A percentile compares a stretch with the other conserved stretches of the same genome.
Evolutionary conservation across 805 yeast species (phyloP).

Genomic region (Lipomyces oligophaga): DNA sequence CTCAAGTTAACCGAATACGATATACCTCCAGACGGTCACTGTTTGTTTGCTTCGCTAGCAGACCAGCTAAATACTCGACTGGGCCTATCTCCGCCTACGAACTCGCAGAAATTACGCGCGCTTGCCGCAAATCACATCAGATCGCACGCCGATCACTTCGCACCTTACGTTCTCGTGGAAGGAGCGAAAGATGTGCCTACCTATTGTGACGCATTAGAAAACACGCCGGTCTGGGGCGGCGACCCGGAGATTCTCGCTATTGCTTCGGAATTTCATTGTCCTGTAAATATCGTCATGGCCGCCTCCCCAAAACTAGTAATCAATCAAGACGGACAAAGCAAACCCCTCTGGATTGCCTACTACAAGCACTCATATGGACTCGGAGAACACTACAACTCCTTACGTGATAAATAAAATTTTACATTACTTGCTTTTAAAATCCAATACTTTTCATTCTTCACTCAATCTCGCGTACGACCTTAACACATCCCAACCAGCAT

Average conservation of each 20-base stretch:
- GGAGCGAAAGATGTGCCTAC: slow-evolving; percentile 58
- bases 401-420: slow-evolving; percentile 12
- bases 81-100: slow-evolving; percentile 31
- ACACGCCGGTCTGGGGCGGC: slow-evolving; percentile 95
- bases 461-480: not conserved
- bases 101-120: slow-evolving; percentile 55
- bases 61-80: slow-evolving; percentile 69
- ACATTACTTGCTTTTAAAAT: too few species aligned
- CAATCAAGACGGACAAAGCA: slow-evolving; percentile 52
- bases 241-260: slow-evolving; percentile 87
- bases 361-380: slow-evolving; percentile 82
- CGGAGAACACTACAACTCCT: slow-evolving; percentile 93
- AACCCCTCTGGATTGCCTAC: slow-evolving; percentile 63
- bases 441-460: not conserved
- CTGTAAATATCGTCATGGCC: slow-evolving; percentile 72
- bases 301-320: slow-evolving; percentile 65
- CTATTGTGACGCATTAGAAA: slow-evolving; percentile 63
- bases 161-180: slow-evolving; percentile 83
- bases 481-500: not conserved
- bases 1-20: slow-evolving; percentile 19
- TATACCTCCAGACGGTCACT: slow-evolving; percentile 81
- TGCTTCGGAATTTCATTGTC: slow-evolving; percentile 63
- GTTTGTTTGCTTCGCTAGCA: slow-evolving; percentile 78
- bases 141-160: slow-evolving; percentile 60
- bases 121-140: slow-evolving; percentile 65